These are phyloP conservation scores for Scalesia atractyloides DNA, from an alignment of 129 eudicot species.

Conservation along the genomic window DNA sequence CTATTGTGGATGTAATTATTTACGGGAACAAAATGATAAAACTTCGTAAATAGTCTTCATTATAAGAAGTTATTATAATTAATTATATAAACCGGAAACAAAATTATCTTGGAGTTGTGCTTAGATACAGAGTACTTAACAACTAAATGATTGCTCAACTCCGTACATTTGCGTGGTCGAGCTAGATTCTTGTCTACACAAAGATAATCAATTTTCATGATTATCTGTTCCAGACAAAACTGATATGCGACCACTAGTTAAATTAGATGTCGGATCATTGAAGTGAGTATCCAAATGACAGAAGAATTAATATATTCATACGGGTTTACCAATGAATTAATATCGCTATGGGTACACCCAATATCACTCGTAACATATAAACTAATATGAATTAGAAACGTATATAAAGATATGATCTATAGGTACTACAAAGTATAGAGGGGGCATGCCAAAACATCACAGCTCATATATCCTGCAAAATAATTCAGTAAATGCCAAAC, in stretches of 20 bases:
- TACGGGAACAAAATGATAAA: no score
- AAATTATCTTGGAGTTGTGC: not conserved
- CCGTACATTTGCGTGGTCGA: not conserved
- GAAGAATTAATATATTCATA: not conserved
- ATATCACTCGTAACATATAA: slow-evolving; percentile 10
- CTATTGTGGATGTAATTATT: no score
- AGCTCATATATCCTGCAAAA: no score
- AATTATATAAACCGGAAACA: no score
- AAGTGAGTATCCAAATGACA: not conserved
- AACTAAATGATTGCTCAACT: not conserved
- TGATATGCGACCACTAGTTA: not conserved
- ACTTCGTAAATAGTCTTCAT: no score
- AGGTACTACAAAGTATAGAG: no score
- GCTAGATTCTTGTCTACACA: not conserved
- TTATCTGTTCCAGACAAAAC: not conserved
- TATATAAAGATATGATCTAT: not conserved
- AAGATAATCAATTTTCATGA: not conserved
- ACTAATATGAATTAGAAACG: not conserved
- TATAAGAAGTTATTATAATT: no score
- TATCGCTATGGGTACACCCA: not conserved
- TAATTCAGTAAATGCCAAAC: no score
- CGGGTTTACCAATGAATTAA: not conserved
- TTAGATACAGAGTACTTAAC: not conserved
- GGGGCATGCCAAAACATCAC: no score
- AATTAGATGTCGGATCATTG: slow-evolving; percentile 3